Conservation (phyloP, 169 alveolate species). For the Cryptosporidium felis region DNA sequence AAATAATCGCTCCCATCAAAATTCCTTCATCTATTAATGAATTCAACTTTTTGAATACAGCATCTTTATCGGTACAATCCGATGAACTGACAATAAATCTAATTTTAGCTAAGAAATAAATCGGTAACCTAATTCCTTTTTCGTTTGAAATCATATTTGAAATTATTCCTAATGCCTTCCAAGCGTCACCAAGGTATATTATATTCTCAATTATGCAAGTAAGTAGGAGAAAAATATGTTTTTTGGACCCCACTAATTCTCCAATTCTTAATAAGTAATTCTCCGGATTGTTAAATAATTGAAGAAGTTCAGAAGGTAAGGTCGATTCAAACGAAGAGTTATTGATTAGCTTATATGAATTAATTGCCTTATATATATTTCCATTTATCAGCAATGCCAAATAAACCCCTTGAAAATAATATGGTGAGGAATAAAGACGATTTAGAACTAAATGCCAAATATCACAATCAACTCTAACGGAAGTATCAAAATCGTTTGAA, state of each 20-base stretch:
- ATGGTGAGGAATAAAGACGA: slow-evolving; percentile 19
- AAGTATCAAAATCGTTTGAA: not conserved
- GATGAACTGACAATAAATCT: not conserved
- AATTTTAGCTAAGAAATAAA: not conserved
- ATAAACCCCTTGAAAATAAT: slow-evolving; percentile 28
- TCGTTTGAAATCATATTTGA: not conserved
- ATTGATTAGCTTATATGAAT: not conserved
- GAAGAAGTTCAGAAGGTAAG: not conserved
- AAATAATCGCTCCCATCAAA: not conserved
- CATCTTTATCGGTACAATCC: not conserved
- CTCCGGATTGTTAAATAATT: not conserved
- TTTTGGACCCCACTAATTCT: not conserved
- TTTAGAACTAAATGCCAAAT: slow-evolving; percentile 16
- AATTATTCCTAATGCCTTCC: not conserved
- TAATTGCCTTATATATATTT: not conserved
- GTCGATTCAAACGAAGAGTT: not conserved
- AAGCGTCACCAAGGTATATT: not conserved
- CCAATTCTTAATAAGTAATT: not conserved
- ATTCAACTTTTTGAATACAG: not conserved
- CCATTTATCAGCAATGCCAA: not conserved
- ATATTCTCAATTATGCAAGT: not conserved
- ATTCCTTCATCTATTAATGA: not conserved
- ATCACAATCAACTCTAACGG: not conserved
- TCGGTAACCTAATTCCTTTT: not conserved
- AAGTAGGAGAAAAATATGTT: not conserved